phyloP scores from a whole-genome alignment of 176 grass and related monocot genomes.

The Zoysia japonica region DNA sequence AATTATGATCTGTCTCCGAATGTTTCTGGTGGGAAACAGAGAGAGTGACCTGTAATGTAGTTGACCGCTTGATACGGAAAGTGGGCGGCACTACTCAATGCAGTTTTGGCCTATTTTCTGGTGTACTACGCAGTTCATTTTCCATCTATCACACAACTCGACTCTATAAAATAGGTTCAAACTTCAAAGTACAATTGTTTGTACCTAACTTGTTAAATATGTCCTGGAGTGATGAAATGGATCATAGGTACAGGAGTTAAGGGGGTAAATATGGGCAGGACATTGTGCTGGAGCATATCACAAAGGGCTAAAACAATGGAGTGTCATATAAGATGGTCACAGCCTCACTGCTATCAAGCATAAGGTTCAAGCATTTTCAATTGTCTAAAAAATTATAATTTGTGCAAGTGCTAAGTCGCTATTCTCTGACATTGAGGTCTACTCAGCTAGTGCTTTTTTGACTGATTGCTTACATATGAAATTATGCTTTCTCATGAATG shows the following conservation, averaged over 20 bases:
- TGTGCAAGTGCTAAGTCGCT: not conserved
- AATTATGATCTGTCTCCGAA: not conserved
- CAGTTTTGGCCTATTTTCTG: constrained; percentile 1
- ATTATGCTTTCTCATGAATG: not conserved
- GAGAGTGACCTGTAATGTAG: not conserved
- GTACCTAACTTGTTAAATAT: not conserved
- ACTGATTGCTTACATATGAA: not conserved
- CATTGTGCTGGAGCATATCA: not conserved
- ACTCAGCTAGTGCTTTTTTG: not conserved
- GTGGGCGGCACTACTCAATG: not conserved
- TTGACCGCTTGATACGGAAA: not conserved
- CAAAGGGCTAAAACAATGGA: not conserved
- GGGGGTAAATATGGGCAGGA: not conserved
- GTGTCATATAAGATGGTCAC: not conserved
- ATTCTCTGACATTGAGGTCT: not conserved
- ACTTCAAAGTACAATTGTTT: not conserved
- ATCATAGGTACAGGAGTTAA: not conserved
- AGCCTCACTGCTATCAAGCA: not conserved
- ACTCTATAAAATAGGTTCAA: not conserved
- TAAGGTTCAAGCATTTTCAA: not conserved
- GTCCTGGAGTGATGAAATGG: not conserved
- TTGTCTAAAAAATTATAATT: not conserved
- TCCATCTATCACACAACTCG: not conserved
- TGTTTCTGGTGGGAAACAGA: not conserved
- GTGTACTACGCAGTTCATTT: not conserved